These are phyloP conservation scores for Termitomyces sp. DNA, from an alignment of 1,284 basidiomycete species.

Conservation along the genomic window DNA sequence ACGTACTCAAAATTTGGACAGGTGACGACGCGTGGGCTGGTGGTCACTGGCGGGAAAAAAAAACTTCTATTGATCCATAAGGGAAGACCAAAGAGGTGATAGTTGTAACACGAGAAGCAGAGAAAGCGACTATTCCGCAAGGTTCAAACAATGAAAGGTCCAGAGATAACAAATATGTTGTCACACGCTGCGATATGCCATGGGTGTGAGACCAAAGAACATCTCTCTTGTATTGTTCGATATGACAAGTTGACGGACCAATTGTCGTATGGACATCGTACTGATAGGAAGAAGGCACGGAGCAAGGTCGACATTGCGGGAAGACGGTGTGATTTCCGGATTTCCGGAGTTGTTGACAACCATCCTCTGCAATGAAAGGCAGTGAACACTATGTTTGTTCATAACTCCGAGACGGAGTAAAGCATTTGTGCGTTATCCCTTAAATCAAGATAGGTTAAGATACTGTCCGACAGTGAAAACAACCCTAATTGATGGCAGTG, in stretches of 20 bases:
- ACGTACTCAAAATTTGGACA: neutral
- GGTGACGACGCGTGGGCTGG: constrained; percentile 2
- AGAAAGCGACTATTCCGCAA: neutral
- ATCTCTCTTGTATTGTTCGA: neutral
- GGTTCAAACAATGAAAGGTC: neutral
- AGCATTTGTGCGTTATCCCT: neutral
- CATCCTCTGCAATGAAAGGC: neutral
- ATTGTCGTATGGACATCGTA: constrained; percentile 3
- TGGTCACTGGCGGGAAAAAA: neutral
- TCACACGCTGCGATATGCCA: constrained; percentile 9
- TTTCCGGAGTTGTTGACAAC: neutral
- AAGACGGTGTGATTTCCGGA: constrained; percentile 8
- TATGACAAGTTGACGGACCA: neutral
- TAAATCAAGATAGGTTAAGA: neutral
- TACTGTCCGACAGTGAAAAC: neutral
- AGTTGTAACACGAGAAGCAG: neutral
- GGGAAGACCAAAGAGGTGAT: neutral
- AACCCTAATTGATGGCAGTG: neutral
- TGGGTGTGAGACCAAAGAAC: constrained; percentile 2
- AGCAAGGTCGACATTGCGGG: neutral
- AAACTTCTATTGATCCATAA: neutral
- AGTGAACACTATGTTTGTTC: neutral
- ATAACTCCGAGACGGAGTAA: neutral
- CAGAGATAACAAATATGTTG: neutral
- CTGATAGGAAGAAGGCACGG: constrained; percentile 1